phyloP scores from a whole-genome alignment of 75 land plant species.

The Pinus albicaulis region DNA sequence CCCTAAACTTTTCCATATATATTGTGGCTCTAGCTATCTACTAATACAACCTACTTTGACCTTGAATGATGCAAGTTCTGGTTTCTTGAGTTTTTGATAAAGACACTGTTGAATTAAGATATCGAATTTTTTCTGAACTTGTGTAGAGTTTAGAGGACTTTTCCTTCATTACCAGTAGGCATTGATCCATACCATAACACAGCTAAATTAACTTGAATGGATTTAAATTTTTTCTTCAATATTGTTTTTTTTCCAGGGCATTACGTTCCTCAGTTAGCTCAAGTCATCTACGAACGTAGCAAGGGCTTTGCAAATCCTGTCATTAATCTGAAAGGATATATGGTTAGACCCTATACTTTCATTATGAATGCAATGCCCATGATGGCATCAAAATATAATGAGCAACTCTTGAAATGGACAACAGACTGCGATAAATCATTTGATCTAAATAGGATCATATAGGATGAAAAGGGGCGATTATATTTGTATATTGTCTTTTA shows the following conservation, averaged over 20 bases:
- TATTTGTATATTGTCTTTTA: not conserved
- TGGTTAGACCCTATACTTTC: constrained; percentile 24
- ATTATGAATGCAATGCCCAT: too few relatives aligned
- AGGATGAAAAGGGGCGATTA: not conserved
- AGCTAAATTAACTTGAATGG: not conserved
- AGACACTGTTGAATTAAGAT: not conserved
- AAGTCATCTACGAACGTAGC: constrained; percentile 22
- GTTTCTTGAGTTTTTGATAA: too few relatives aligned
- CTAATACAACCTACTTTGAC: too few relatives aligned
- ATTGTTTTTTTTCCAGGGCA: constrained; percentile 26
- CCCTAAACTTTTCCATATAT: too few relatives aligned
- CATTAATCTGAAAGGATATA: constrained; percentile 62
- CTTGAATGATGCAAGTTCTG: too few relatives aligned
- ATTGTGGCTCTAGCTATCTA: too few relatives aligned
- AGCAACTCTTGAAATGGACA: not conserved
- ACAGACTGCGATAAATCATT: not conserved
- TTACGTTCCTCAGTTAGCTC: constrained; percentile 58
- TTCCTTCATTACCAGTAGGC: not conserved
- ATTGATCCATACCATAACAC: not conserved
- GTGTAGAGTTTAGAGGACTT: not conserved
- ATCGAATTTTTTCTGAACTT: not conserved
- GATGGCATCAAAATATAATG: not conserved
- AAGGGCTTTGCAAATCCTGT: constrained; percentile 20
- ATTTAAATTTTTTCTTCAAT: not conserved
- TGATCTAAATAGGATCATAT: not conserved